Base-by-base conservation (phyloP, 129 eudicot species). In the Centaurea solstitialis region DNA sequence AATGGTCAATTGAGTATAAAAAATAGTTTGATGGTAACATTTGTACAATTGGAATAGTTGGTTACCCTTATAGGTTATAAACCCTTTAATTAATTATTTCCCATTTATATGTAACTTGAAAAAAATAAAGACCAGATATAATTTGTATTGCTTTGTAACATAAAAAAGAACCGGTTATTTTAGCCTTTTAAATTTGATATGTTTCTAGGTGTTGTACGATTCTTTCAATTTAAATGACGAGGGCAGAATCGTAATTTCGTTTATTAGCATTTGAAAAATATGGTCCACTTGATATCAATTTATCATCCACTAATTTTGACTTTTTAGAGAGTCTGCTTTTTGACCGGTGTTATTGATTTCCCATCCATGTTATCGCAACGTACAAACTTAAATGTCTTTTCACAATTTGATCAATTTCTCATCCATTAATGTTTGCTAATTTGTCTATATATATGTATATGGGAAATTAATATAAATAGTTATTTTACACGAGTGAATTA, bases 231-330 rank as follows among this genome's bases (percentile, higher is more conserved):
- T 20, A 18, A 72, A 21, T 10, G 57, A 21, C 22, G 8, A 69
- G 39, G 45, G 45, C 35, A 70, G 3, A 70, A 35, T 7, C 35
- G 74, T 70, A 30, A 33, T 70, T 28, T 18, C 15, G 21, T n/a
- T 38, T 22, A 7, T 38, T 73, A 40, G 40, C 23, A 66, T 39
- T 38, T 64, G 23, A 40, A 65, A 66, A 65, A 66, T 6, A 39
- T 77, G 81, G 73, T 65, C 81, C 73, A 77, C 80, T 38, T 13
- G 39, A 11, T 76, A 45, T 76, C 62, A 64, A 76, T 38, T 38
- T 38, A 0, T 64, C 65, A 77, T 77, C 81, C 81, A 77, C 81
- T 77, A 38, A 77, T 37, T 65, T 65, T 77, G 81, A 77, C 81
- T 66, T 77, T 23, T 77, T 26, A 26, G 4, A 17, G 61, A n/a